Evolutionary conservation across 495 filamentous ascomycete species (phyloP).

Genomic region (Chaetomidium leptoderma): DNA sequence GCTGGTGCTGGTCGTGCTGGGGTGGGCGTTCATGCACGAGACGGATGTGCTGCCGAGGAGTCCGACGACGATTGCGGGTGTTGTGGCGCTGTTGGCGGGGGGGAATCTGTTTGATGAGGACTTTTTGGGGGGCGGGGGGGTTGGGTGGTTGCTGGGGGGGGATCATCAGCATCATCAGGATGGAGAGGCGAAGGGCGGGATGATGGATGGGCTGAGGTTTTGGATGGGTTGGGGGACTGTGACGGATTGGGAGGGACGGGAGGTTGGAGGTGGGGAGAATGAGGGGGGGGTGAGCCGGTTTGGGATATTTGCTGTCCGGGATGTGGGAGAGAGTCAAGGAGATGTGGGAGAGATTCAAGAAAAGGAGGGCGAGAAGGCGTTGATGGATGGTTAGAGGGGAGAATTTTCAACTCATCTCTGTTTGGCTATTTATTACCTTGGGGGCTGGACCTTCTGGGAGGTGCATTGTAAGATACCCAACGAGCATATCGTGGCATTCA

Average conservation of each 20-base stretch:
- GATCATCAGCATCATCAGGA: background rate
- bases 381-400: background rate
- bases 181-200: background rate
- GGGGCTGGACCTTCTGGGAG: background rate
- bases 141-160: background rate
- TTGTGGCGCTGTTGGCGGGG: constrained; percentile 9
- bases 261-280: background rate
- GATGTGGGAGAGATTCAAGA: background rate
- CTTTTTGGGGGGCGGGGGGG: background rate
- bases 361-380: background rate
- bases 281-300: background rate
- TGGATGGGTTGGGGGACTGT: constrained; percentile 20
- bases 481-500: too few relatives aligned
- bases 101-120: constrained; percentile 17
- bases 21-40: constrained; percentile 10
- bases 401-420: too few relatives aligned
- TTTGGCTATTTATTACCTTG: too few relatives aligned
- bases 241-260: constrained; percentile 1
- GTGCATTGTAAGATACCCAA: too few relatives aligned
- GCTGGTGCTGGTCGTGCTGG: background rate
- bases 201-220: constrained; percentile 6
- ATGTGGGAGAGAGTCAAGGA: background rate
- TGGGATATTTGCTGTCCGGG: background rate
- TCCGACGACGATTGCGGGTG: constrained; percentile 13
- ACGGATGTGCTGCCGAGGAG: constrained; percentile 14